Percentiles rank a stretch among this genome's conserved stretches.
Evolutionary conservation across 352 stramenopile species (phyloP).

Genomic region (Pythium plurisporium): DNA sequence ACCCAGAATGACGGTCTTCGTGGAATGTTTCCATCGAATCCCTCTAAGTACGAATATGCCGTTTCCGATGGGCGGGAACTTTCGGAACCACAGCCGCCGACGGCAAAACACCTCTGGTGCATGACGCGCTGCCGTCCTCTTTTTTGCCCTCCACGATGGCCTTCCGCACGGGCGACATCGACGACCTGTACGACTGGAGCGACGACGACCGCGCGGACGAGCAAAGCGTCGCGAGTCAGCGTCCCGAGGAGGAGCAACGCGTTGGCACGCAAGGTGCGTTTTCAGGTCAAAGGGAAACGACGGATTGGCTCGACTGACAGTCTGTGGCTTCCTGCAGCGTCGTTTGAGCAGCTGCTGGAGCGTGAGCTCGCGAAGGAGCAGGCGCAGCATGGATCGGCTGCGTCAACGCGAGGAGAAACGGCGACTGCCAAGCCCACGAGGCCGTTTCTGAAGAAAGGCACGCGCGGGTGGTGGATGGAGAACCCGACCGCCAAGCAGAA

Average conservation of each 20-base stretch:
- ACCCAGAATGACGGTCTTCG: not conserved
- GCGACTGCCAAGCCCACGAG: constrained; percentile 23
- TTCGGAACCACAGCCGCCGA: not conserved
- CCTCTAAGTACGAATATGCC: constrained; percentile 8
- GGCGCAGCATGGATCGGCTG: not conserved
- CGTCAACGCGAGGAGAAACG: not conserved
- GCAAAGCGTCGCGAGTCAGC: not conserved
- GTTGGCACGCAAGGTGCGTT: constrained; percentile 19
- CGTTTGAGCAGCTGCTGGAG: constrained; percentile 67
- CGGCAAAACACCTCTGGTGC: no score
- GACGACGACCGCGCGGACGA: constrained; percentile 5
- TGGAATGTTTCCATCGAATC: constrained; percentile 7
- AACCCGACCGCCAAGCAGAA: constrained; percentile 45
- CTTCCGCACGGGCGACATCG: constrained; percentile 13
- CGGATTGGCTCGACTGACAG: not conserved
- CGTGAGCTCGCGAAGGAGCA: constrained; percentile 48
- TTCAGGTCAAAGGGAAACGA: not conserved
- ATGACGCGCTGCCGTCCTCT: no score
- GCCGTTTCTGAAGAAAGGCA: constrained; percentile 63
- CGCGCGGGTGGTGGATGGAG: constrained; percentile 84
- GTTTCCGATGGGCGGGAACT: not conserved
- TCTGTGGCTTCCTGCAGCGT: constrained; percentile 22
- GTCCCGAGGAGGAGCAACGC: constrained; percentile 9
- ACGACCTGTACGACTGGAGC: constrained; percentile 18
- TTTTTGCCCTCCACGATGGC: constrained; percentile 9